Conservation (phyloP, 148 eudicot genomes). For the Rhododendron vialii region DNA sequence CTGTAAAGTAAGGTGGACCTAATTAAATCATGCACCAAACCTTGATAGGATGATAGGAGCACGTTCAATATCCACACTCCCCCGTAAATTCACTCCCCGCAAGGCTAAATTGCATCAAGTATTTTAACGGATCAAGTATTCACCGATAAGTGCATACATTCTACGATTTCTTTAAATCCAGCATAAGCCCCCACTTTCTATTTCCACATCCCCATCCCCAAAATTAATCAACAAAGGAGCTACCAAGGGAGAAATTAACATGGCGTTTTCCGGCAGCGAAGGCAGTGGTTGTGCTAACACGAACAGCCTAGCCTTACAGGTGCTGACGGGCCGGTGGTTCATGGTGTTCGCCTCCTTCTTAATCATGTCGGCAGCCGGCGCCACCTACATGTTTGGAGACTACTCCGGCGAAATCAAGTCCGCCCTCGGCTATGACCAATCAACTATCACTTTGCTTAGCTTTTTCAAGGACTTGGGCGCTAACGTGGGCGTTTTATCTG, state of each 20-base stretch:
- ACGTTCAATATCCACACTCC: neutral
- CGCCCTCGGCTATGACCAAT: constrained; percentile 39
- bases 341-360: constrained; percentile 44
- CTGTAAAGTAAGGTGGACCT: neutral
- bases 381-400: constrained; percentile 44
- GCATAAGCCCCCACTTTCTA: neutral
- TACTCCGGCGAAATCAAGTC: constrained; percentile 33
- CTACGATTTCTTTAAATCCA: too few species aligned
- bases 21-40: neutral
- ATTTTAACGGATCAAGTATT: too few species aligned
- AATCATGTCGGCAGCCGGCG: constrained; percentile 40
- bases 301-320: constrained; percentile 16
- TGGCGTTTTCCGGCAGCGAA: neutral
- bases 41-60: neutral
- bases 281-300: neutral
- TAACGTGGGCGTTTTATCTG: constrained; percentile 40
- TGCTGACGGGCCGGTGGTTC: constrained; percentile 42
- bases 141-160: too few species aligned
- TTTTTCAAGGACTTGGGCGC: constrained; percentile 46
- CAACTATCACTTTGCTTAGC: constrained; percentile 36
- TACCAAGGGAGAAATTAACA: neutral
- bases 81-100: neutral
- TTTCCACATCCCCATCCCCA: neutral
- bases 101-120: neutral
- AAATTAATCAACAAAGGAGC: neutral